Evolutionary conservation across 495 filamentous ascomycete species (phyloP).

Genomic region (Podospora sp.): DNA sequence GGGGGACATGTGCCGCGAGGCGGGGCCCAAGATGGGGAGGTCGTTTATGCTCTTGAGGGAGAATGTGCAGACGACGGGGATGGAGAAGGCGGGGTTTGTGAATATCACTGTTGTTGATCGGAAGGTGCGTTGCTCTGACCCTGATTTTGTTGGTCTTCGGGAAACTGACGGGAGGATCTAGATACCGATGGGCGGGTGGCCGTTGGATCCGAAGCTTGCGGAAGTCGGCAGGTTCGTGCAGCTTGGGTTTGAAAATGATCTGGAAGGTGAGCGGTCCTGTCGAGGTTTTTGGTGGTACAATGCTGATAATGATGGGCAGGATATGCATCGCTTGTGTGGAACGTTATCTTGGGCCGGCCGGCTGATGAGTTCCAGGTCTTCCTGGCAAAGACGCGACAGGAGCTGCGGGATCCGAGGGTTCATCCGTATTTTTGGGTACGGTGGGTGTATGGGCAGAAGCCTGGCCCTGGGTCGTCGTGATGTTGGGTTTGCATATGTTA

Average conservation of each 20-base stretch:
- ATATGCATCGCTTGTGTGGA: background rate
- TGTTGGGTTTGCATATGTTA: no score
- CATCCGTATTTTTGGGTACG: background rate
- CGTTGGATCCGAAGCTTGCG: no score
- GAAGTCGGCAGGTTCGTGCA: no score
- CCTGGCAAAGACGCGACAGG: background rate
- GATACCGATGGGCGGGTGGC: no score
- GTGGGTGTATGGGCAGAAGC: background rate
- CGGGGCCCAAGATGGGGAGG: constrained; percentile 1
- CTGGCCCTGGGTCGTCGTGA: background rate
- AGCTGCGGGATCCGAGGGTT: background rate
- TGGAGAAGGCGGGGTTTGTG: background rate
- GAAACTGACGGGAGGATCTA: no score
- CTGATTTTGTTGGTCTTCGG: no score
- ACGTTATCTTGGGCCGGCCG: background rate
- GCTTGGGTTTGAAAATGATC: no score
- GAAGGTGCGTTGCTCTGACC: no score
- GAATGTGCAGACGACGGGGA: background rate
- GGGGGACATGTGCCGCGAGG: background rate
- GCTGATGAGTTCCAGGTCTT: constrained; percentile 1
- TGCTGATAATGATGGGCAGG: no score
- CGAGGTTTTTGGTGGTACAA: no score
- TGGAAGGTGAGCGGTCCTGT: no score
- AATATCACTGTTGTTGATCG: no score
- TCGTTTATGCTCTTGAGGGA: background rate